These are phyloP conservation scores for Sarcomyxa edulis DNA, from an alignment of 768 basidiomycete species.

Conservation along the genomic window DNA sequence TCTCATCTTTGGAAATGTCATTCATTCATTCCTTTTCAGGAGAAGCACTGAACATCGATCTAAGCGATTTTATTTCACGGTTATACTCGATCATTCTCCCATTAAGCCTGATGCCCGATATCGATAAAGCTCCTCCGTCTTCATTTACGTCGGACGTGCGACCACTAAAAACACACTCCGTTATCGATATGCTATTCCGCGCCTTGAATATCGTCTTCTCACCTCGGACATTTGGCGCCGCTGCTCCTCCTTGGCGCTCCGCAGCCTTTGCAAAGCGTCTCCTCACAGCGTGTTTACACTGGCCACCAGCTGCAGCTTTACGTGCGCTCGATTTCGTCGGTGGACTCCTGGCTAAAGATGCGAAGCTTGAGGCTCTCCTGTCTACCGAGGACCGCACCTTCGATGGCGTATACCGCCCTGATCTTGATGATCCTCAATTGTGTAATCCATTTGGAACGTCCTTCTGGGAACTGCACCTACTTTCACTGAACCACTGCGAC, in stretches of 20 bases:
- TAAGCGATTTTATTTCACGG: conserved; percentile 79
- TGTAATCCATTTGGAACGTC: conserved; percentile 78
- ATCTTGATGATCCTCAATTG: conserved; percentile 86
- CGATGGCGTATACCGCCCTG: conserved; percentile 81
- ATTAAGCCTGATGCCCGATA: conserved; percentile 58
- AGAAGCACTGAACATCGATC: conserved; percentile 96
- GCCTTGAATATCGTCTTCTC: conserved; percentile 81
- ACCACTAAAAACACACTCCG: conserved; percentile 24
- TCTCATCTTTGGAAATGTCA: not conserved
- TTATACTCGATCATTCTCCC: conserved; percentile 82
- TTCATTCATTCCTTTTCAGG: conserved; percentile 40
- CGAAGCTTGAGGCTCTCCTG: conserved; percentile 78
- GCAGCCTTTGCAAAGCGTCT: conserved; percentile 96
- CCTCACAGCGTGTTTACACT: conserved; percentile 72
- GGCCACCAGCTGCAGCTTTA: conserved; percentile 63
- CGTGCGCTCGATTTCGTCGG: conserved; percentile 72
- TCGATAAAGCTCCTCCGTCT: conserved; percentile 46
- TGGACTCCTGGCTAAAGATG: conserved; percentile 68
- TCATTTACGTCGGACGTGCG: conserved; percentile 18
- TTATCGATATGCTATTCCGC: conserved; percentile 78
- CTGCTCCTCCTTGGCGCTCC: conserved; percentile 65
- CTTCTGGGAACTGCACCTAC: conserved; percentile 78
- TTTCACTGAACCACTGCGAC: conserved; percentile 60
- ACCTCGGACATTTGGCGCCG: conserved; percentile 51
- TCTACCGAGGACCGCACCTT: conserved; percentile 81